phyloP scores from a whole-genome alignment of 176 grass and related monocot genomes.

The Pontederia paniculata region DNA sequence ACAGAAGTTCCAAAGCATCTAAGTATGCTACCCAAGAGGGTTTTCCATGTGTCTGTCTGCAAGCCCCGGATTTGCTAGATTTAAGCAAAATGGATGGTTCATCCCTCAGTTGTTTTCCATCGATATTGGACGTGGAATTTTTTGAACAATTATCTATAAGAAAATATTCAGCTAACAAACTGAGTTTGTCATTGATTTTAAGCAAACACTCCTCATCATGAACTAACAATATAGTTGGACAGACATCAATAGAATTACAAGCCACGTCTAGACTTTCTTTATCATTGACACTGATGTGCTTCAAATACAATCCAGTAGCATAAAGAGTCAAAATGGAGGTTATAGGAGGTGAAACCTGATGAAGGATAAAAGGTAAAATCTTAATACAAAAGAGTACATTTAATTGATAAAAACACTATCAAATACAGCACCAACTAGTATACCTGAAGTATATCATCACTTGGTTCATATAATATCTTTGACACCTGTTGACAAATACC shows the following conservation, averaged over 20 bases:
- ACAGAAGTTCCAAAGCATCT: slow-evolving; percentile 59
- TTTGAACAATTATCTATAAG: slow-evolving; percentile 1
- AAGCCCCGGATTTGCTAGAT: slow-evolving; percentile 7
- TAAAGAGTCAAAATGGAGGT: slow-evolving; percentile 55
- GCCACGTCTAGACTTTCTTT: slow-evolving; percentile 21
- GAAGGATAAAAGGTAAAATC: too few relatives aligned
- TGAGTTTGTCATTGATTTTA: slow-evolving; percentile 27
- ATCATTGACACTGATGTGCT: slow-evolving; percentile 13
- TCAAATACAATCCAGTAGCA: slow-evolving; percentile 42
- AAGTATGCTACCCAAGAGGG: slow-evolving; percentile 42
- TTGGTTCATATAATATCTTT: slow-evolving; percentile 37
- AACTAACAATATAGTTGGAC: slow-evolving; percentile 10
- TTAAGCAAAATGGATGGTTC: neutral
- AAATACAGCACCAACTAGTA: slow-evolving; percentile 15
- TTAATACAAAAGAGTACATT: too few relatives aligned
- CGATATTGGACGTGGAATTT: slow-evolving; percentile 4
- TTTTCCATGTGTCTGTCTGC: slow-evolving; percentile 22
- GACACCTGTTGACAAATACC: slow-evolving; percentile 23
- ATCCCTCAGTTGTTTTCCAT: slow-evolving; percentile 19
- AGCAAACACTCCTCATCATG: slow-evolving; percentile 24
- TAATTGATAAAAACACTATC: neutral
- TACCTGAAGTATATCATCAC: slow-evolving; percentile 53
- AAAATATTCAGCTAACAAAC: slow-evolving; percentile 26
- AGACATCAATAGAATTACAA: slow-evolving; percentile 14
- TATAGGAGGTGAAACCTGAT: slow-evolving; percentile 38